A percentile compares a stretch with the other conserved stretches of the same genome.
Evolutionary conservation across 192 early-diverging fungal species (phyloP).

Genomic region (Entomortierella beljakovae): DNA sequence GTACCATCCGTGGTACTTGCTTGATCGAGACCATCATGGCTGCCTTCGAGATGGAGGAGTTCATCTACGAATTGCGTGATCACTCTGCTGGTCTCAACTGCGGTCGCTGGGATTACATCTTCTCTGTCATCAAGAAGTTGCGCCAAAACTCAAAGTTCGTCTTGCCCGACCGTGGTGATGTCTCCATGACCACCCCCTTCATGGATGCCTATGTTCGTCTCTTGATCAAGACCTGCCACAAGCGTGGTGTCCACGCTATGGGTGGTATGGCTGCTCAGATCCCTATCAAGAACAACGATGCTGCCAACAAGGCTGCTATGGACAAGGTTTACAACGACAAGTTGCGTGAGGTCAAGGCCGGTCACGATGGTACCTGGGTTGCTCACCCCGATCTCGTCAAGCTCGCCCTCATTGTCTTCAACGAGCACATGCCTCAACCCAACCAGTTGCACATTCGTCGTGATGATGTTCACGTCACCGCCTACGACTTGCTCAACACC

Average conservation of each 20-base stretch:
- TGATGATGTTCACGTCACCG: slow-evolving; percentile 89
- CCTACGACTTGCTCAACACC: slow-evolving; percentile 85
- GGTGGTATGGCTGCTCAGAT: slow-evolving; percentile 99
- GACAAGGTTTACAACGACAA: slow-evolving; percentile 96
- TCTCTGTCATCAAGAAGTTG: slow-evolving; percentile 98
- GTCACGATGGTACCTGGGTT: slow-evolving; percentile 97
- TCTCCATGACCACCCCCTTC: slow-evolving; percentile 96
- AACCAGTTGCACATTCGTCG: slow-evolving; percentile 96
- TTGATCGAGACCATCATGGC: slow-evolving; percentile 98
- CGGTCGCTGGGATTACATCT: slow-evolving; percentile 99
- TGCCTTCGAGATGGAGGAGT: slow-evolving; percentile 99
- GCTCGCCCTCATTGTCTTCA: slow-evolving; percentile 89
- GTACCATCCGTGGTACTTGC: slow-evolving; percentile 96
- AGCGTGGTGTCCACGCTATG: slow-evolving; percentile 99
- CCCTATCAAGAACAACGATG: slow-evolving; percentile 94
- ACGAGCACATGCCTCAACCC: slow-evolving; percentile 95
- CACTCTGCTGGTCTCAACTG: slow-evolving; percentile 99
- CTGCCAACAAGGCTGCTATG: slow-evolving; percentile 92
- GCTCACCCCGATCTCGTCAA: slow-evolving; percentile 97
- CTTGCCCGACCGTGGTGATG: slow-evolving; percentile 91
- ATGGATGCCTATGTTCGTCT: slow-evolving; percentile 98
- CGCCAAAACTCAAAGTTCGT: slow-evolving; percentile 87
- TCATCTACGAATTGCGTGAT: slow-evolving; percentile 99
- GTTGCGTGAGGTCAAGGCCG: slow-evolving; percentile 93
- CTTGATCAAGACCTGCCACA: slow-evolving; percentile 98